Percentiles rank a stretch among this genome's conserved stretches.
These are phyloP conservation scores for Elongisporangium anandrum DNA, from an alignment of 352 stramenopile genomes.

Conservation along the genomic window DNA sequence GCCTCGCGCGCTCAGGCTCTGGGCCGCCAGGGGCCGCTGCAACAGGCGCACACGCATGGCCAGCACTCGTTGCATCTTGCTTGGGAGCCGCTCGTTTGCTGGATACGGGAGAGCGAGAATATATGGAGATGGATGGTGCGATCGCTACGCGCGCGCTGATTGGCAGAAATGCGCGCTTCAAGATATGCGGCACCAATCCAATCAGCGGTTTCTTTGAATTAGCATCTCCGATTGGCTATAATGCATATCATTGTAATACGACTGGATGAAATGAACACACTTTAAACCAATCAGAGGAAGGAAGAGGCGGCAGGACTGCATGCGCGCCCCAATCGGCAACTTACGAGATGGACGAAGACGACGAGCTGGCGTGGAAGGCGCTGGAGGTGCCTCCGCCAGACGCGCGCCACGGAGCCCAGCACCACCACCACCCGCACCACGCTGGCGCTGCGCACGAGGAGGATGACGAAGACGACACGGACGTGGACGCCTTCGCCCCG, in stretches of 20 bases:
- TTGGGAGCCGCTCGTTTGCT: not conserved
- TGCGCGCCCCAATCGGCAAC: not conserved
- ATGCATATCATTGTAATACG: slow-evolving; percentile 5
- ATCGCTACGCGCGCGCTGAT: not conserved
- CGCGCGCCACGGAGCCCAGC: not conserved
- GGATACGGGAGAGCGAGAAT: not conserved
- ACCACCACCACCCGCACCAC: slow-evolving; percentile 1
- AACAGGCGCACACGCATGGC: slow-evolving; percentile 51
- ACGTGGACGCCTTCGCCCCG: slow-evolving; percentile 31
- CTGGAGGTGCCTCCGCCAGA: slow-evolving; percentile 7
- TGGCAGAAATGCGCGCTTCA: not conserved
- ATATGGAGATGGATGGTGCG: slow-evolving; percentile 21
- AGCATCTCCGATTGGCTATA: slow-evolving; percentile 12
- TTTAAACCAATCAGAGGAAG: slow-evolving; percentile 31
- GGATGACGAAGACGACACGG: slow-evolving; percentile 9
- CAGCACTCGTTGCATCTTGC: slow-evolving; percentile 43
- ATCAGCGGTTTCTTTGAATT: slow-evolving; percentile 4
- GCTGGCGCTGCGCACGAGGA: slow-evolving; percentile 11
- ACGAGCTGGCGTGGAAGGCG: slow-evolving; percentile 46
- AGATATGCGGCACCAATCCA: not conserved
- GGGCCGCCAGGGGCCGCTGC: slow-evolving; percentile 36
- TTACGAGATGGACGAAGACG: slow-evolving; percentile 32
- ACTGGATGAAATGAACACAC: slow-evolving; percentile 19
- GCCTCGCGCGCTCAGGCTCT: not conserved
- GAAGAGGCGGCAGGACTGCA: not conserved